Conservation (phyloP, 148 eudicot genomes). For the Heliosperma pusillum region DNA sequence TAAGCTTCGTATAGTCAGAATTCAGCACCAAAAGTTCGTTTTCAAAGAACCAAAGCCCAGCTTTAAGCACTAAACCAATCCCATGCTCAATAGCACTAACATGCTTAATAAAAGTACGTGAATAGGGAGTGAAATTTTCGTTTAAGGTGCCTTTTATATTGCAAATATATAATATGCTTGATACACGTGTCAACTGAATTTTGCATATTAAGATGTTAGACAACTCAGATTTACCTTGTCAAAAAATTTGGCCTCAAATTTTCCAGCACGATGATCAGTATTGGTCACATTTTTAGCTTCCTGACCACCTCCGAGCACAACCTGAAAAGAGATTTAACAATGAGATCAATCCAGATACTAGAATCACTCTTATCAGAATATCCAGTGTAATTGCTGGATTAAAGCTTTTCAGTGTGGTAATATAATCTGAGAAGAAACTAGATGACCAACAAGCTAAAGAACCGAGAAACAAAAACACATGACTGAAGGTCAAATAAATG, state of each 20-base stretch:
- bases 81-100: too few relatives aligned
- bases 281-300: constrained; percentile 77
- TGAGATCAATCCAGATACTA: not conserved
- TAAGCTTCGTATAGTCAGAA: too few relatives aligned
- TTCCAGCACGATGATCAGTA: constrained; percentile 92
- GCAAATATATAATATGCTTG: too few relatives aligned
- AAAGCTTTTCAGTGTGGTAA: not conserved
- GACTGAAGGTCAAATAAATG: not conserved
- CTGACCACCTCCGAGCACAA: constrained; percentile 97
- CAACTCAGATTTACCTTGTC: constrained; percentile 56
- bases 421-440: not conserved
- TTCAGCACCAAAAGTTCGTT: too few relatives aligned
- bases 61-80: too few relatives aligned
- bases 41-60: too few relatives aligned
- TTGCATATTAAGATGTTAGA: not conserved
- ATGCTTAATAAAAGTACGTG: too few relatives aligned
- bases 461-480: not conserved
- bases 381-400: not conserved
- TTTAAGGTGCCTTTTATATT: too few relatives aligned
- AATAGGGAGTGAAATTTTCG: too few relatives aligned
- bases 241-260: constrained; percentile 89
- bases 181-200: too few relatives aligned
- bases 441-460: not conserved
- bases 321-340: constrained; percentile 32
- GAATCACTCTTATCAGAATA: not conserved